Evolutionary conservation across 2,329 filamentous ascomycete genomes (phyloP), one percentile per base, ranked within the genome.

Genomic region (Penicillium sp.): DNA sequence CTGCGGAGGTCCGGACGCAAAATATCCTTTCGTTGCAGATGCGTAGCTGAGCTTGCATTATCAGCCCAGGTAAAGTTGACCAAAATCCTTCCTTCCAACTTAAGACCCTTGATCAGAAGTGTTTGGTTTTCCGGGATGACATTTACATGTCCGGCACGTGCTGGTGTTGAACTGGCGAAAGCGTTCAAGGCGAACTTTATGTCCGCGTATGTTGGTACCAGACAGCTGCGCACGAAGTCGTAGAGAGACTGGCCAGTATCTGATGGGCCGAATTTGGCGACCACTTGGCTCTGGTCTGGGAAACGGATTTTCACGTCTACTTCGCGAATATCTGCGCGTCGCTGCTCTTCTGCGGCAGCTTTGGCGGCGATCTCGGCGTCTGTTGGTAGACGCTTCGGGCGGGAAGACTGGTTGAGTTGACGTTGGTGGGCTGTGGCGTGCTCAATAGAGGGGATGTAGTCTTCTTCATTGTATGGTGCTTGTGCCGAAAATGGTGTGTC

Each of bases 241-340:
- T 98, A 91, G 1, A 99, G 79, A 50, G 84, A 83, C 3, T 82
- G 80, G 1, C 88, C 89, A 0, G 90, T 91, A 52, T 93, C 88
- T 1, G 79, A 72, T 21, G 86, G 85, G 1, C 81, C 82, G 63
- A 96, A 86, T n/a, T 81, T 83, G 76, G 88, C 88, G 51, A 91
- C 85, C 31, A 92, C 85, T 52, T 88, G 87, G 56, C 87, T 90
- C 65, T 93, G 90, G 71, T 98, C 93, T 0, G 93, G 93, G 65
- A 97, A 93, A 26, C 93, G 89, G 49, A 97, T 84, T 62, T 90
- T 91, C 61, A 98, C 82, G 27, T 86, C 82, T 31, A 96, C 84
- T 31, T 85, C 84, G 50, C 84, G 85, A 58, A 93, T 82, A 5
- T 84, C 82, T 5, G 87, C 83, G 1, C 92, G 78, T 61, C 82